A percentile compares a stretch with the other conserved stretches of the same genome.
phyloP scores from a whole-genome alignment of 2,329 filamentous ascomycete genomes.

The Claviceps monticola region DNA sequence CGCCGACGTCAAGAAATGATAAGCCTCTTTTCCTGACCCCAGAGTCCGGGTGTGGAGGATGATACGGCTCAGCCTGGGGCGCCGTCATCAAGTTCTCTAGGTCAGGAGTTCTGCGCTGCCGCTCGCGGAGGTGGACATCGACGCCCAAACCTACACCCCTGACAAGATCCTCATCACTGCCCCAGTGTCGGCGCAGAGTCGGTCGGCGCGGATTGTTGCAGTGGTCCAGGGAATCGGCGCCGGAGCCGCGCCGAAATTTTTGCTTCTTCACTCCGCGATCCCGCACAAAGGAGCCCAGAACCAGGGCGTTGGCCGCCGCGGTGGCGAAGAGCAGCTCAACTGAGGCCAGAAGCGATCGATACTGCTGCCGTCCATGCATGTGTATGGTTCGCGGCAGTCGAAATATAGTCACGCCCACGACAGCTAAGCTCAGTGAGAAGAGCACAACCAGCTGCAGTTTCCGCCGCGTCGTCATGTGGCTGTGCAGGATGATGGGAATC shows the following conservation, averaged over 20 bases:
- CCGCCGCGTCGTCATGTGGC: conserved; percentile 60
- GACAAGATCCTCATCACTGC: conserved; percentile 84
- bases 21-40: conserved; percentile 28
- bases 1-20: conserved; percentile 78
- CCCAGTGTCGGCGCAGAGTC: conserved; percentile 54
- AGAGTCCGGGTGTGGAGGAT: conserved; percentile 22
- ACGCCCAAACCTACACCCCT: conserved; percentile 62
- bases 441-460: conserved; percentile 68
- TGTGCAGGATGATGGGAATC: conserved; percentile 72
- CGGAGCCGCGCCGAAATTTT: conserved; percentile 58
- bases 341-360: conserved; percentile 77
- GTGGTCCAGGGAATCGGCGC: conserved; percentile 48
- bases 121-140: conserved; percentile 34
- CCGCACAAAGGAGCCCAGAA: conserved; percentile 83
- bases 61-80: conserved; percentile 17
- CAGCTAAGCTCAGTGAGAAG: conserved; percentile 71
- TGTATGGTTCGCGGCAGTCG: conserved; percentile 67
- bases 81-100: conserved; percentile 22
- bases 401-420: conserved; percentile 68
- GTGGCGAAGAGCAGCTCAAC: conserved; percentile 84
- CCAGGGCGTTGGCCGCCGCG: conserved; percentile 72
- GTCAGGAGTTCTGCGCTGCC: conserved; percentile 13
- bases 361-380: conserved; percentile 62
- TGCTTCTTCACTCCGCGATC: conserved; percentile 83
- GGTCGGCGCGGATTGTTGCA: conserved; percentile 26